Percentiles rank a stretch among this genome's conserved stretches.
Evolutionary conservation across 2,329 filamentous ascomycete genomes (phyloP).

Genomic region (Aspergillus novoparasiticus): DNA sequence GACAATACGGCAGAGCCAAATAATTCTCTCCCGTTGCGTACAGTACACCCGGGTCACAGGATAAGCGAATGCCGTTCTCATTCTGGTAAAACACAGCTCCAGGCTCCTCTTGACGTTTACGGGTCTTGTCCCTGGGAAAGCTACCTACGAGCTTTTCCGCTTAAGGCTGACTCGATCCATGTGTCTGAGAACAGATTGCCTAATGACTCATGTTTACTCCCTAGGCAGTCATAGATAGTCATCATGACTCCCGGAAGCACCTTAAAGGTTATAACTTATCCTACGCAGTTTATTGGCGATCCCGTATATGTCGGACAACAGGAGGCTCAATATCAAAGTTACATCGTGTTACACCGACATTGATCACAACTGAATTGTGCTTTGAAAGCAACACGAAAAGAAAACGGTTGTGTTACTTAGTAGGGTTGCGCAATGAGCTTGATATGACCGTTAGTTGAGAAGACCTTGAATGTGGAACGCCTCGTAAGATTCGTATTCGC

Average conservation of each 20-base stretch:
- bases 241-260: neutral
- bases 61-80: neutral
- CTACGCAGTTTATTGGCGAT: neutral
- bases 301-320: neutral
- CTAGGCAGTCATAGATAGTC: neutral
- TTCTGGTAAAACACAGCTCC: neutral
- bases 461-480: neutral
- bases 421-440: neutral
- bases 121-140: neutral
- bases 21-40: neutral
- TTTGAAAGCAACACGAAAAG: neutral
- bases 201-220: neutral
- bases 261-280: neutral
- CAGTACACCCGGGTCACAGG: neutral
- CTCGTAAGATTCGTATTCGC: neutral
- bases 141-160: neutral
- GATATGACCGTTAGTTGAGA: neutral
- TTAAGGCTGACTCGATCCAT: neutral
- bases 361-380: neutral
- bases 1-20: neutral
- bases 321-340: neutral
- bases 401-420: neutral
- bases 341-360: neutral
- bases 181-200: neutral
- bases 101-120: neutral